A percentile compares a stretch with the other conserved stretches of the same genome.
These are phyloP conservation scores for Zygoascus biomembranicola DNA, from an alignment of 805 yeast genomes.

Conservation along the genomic window DNA sequence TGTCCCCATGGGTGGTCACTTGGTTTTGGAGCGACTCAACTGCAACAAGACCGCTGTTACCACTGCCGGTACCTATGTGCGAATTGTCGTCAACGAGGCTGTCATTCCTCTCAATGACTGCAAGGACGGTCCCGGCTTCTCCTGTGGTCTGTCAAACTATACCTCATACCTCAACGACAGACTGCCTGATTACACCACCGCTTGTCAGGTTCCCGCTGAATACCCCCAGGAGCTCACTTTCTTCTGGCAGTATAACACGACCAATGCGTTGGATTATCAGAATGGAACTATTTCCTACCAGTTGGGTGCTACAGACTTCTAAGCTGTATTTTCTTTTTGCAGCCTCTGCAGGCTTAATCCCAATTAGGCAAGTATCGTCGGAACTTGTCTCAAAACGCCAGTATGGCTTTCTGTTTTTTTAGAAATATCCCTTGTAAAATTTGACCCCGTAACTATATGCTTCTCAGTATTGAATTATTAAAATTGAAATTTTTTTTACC, in stretches of 20 bases:
- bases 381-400: too few relatives aligned
- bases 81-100: constrained; percentile 45
- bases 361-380: too few relatives aligned
- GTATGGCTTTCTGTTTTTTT: too few relatives aligned
- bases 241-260: constrained; percentile 24
- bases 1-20: constrained; percentile 51
- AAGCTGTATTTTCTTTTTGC: not conserved
- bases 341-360: constrained; percentile 1
- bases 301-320: constrained; percentile 1
- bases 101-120: constrained; percentile 44
- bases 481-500: too few relatives aligned
- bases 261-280: constrained; percentile 9
- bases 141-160: constrained; percentile 34
- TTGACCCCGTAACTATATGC: too few relatives aligned
- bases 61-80: constrained; percentile 31
- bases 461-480: too few relatives aligned
- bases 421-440: too few relatives aligned
- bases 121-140: constrained; percentile 46
- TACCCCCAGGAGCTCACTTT: constrained; percentile 22
- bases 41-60: constrained; percentile 32
- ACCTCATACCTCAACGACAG: constrained; percentile 6
- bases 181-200: constrained; percentile 8
- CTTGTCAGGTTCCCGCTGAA: constrained; percentile 13
- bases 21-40: constrained; percentile 41
- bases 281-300: constrained; percentile 6